These are phyloP conservation scores for Colletotrichum simmondsii DNA, from an alignment of 2,329 filamentous ascomycete species.

Conservation along the genomic window DNA sequence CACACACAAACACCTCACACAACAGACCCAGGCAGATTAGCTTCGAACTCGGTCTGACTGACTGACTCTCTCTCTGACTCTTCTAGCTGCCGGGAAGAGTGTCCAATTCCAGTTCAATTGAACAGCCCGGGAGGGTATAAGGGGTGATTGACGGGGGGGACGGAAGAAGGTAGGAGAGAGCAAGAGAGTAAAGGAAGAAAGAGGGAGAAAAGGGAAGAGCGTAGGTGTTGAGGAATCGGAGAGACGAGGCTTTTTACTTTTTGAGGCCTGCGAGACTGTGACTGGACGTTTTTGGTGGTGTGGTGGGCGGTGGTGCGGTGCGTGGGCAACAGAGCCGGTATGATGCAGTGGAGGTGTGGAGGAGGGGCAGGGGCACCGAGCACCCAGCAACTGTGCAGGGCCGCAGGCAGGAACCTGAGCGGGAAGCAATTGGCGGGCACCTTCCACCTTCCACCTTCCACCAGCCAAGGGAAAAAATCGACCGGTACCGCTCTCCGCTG, in stretches of 20 bases:
- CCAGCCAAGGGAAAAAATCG: constrained; percentile 13
- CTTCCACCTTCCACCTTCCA: not conserved
- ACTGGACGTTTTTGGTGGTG: constrained; percentile 4
- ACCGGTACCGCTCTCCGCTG: constrained; percentile 14
- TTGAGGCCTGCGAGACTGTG: constrained; percentile 33
- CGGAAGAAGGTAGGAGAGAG: constrained; percentile 6
- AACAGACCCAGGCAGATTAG: not conserved
- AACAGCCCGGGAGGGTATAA: constrained; percentile 5
- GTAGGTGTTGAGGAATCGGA: not conserved
- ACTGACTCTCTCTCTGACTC: not conserved
- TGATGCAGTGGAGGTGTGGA: constrained; percentile 36
- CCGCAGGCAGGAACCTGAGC: constrained; percentile 3
- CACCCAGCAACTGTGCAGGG: not conserved
- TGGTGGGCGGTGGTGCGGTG: constrained; percentile 4
- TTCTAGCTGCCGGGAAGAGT: not conserved
- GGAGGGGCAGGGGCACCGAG: constrained; percentile 34
- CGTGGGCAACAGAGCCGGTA: constrained; percentile 18
- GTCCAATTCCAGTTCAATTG: not conserved
- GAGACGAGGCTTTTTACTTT: constrained; percentile 34
- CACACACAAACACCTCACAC: not conserved
- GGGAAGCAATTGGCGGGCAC: not conserved
- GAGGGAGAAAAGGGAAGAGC: not conserved
- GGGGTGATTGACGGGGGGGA: constrained; percentile 4
- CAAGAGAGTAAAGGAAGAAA: not conserved
- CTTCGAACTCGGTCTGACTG: not conserved